Evolutionary conservation across 208 protist species (phyloP).

Genomic region (Trypanosoma caninum): DNA sequence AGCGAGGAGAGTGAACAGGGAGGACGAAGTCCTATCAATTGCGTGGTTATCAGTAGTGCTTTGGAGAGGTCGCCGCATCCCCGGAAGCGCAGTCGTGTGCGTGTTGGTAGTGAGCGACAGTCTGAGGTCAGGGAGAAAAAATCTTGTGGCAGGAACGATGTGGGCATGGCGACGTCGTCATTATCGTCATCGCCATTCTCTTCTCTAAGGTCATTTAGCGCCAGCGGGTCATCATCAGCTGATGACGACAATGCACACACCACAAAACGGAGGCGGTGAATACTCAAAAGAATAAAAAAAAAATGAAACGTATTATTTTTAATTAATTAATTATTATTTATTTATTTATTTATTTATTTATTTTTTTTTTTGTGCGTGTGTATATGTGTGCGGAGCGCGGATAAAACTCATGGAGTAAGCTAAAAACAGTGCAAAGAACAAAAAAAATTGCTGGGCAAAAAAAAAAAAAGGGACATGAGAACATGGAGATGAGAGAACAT

Average conservation of each 20-base stretch:
- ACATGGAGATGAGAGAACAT: background rate
- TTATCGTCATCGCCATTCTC: background rate
- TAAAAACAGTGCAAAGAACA: background rate
- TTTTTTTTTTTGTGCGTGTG: constrained; percentile 3
- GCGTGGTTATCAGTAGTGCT: background rate
- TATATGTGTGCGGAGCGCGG: background rate
- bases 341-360: constrained; percentile 20
- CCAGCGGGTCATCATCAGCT: background rate
- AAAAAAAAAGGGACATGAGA: background rate
- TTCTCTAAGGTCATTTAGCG: background rate
- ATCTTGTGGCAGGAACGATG: background rate
- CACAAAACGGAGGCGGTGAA: constrained; percentile 2
- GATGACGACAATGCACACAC: background rate
- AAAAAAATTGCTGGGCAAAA: background rate
- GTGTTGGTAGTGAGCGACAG: background rate
- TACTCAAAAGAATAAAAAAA: too few relatives aligned
- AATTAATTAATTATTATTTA: background rate
- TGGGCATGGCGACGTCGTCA: background rate
- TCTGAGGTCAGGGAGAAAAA: background rate
- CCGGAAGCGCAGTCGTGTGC: constrained; percentile 3
- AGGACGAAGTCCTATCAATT: background rate
- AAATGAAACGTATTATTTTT: background rate
- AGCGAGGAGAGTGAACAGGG: background rate
- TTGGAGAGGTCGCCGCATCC: background rate
- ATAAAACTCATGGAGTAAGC: background rate